Percentiles rank a stretch among this genome's conserved stretches.
These are phyloP conservation scores for Purshia tridentata DNA, from an alignment of 306 rosid genomes.

Conservation along the genomic window DNA sequence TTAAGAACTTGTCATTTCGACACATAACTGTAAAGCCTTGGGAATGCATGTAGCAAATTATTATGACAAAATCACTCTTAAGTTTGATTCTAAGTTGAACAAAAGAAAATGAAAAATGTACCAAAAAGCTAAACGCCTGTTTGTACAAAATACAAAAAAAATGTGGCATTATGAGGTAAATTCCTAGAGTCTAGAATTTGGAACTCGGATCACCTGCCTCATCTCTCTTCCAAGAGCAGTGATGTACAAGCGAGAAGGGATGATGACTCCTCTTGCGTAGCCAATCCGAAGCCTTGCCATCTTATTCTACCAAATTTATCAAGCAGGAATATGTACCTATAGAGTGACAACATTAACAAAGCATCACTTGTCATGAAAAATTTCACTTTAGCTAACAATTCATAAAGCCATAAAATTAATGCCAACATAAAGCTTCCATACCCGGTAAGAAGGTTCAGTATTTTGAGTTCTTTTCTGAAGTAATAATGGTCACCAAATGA, in stretches of 20 bases:
- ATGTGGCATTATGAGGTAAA: not conserved
- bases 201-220: conserved; percentile 26
- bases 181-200: not conserved
- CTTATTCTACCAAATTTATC: conserved; percentile 90
- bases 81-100: not conserved
- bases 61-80: not conserved
- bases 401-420: not conserved
- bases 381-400: not conserved
- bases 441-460: conserved; percentile 86
- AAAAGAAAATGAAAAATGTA: not conserved
- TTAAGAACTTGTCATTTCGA: not conserved
- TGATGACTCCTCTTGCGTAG: conserved; percentile 62
- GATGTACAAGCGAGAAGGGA: conserved; percentile 70
- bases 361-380: not conserved
- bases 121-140: not conserved
- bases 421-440: conserved; percentile 35
- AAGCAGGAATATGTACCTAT: conserved; percentile 72
- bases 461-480: conserved; percentile 79
- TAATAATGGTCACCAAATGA: conserved; percentile 93
- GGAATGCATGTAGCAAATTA: not conserved
- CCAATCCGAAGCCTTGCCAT: conserved; percentile 87
- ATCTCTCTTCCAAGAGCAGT: conserved; percentile 52
- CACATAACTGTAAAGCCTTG: not conserved
- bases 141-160: not conserved
- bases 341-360: conserved; percentile 16